phyloP scores from a whole-genome alignment of 2,329 filamentous ascomycete species.

The Penicillium vulpinum region DNA sequence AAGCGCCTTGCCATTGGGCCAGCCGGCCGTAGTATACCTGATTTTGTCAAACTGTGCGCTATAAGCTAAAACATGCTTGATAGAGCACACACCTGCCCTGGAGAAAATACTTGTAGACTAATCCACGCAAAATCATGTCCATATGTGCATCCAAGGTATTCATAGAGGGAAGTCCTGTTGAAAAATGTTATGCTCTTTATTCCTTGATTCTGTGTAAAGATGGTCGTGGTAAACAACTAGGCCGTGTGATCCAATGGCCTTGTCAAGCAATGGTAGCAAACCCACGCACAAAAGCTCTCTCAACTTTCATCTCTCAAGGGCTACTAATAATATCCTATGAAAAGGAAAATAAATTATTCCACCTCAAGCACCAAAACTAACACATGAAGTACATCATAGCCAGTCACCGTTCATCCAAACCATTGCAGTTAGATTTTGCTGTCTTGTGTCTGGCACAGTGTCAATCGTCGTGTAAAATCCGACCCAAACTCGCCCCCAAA shows the following conservation, averaged over 20 bases:
- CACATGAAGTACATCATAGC: not conserved
- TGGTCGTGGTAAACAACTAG: not conserved
- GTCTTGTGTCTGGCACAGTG: not conserved
- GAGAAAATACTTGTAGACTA: not conserved
- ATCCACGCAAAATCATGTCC: too few species aligned
- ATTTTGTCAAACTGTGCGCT: too few species aligned
- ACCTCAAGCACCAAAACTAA: too few species aligned
- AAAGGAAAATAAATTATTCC: not conserved
- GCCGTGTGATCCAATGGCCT: not conserved
- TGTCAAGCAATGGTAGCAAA: not conserved
- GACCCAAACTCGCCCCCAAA: not conserved
- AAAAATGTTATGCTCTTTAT: too few species aligned
- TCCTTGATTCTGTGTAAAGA: not conserved
- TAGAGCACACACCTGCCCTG: too few species aligned
- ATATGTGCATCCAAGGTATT: too few species aligned
- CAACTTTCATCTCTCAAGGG: too few species aligned
- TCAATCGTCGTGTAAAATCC: not conserved
- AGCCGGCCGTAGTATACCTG: conserved; percentile 26
- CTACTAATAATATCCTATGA: not conserved
- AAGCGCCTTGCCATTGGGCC: conserved; percentile 54
- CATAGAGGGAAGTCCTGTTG: too few species aligned
- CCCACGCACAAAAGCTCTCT: not conserved
- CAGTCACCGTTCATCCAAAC: too few species aligned
- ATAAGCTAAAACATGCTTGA: not conserved
- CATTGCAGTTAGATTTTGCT: too few species aligned